Conservation (phyloP, 768 basidiomycete species). For the Russula earlei region DNA sequence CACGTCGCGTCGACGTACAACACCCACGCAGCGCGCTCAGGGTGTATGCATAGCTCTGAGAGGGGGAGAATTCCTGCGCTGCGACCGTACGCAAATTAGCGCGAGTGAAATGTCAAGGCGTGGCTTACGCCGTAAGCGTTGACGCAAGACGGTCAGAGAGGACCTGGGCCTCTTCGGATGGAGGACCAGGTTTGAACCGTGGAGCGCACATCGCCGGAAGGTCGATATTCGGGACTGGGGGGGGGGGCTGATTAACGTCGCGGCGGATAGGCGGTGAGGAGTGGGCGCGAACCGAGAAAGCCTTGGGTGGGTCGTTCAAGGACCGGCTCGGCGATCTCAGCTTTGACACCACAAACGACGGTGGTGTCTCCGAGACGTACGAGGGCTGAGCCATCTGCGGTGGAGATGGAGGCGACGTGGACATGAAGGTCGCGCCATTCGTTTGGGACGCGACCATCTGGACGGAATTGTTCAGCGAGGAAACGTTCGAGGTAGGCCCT, state of each 20-base stretch:
- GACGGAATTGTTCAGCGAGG: conserved; percentile 63
- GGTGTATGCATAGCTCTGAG: conserved; percentile 66
- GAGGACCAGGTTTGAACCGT: conserved; percentile 91
- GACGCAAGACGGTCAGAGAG: conserved; percentile 69
- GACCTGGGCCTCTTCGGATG: conserved; percentile 88
- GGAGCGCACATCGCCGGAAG: conserved; percentile 89
- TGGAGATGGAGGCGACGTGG: conserved; percentile 86
- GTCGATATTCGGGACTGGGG: conserved; percentile 81
- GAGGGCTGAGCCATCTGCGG: conserved; percentile 87
- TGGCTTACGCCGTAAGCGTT: conserved; percentile 68
- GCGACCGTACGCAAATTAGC: neutral
- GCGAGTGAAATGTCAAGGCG: neutral
- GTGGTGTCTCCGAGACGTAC: conserved; percentile 91
- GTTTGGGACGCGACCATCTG: conserved; percentile 67
- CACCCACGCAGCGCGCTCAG: conserved; percentile 78
- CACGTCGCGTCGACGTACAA: conserved; percentile 94
- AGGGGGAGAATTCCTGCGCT: conserved; percentile 63
- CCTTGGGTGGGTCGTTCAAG: conserved; percentile 65
- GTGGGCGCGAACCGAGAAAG: conserved; percentile 57
- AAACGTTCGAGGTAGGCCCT: conserved; percentile 82
- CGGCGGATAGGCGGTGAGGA: neutral
- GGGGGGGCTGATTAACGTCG: conserved; percentile 23
- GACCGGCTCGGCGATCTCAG: conserved; percentile 88
- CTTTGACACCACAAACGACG: conserved; percentile 91
- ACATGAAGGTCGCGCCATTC: conserved; percentile 69